A percentile compares a stretch with the other conserved stretches of the same genome.
These are phyloP conservation scores for Xylaria sp. DNA, from an alignment of 495 filamentous ascomycete genomes.

Conservation along the genomic window DNA sequence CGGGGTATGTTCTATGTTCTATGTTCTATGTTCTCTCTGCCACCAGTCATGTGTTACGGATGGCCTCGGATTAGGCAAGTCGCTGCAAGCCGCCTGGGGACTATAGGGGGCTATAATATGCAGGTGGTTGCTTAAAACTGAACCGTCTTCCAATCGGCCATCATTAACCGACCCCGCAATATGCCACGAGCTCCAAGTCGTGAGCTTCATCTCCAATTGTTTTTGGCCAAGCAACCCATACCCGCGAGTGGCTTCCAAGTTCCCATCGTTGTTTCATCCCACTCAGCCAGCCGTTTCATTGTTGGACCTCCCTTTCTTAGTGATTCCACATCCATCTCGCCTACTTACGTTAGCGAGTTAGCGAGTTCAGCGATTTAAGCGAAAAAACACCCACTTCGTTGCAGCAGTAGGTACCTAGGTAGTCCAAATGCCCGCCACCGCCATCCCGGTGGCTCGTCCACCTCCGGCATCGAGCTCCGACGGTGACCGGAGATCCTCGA, in stretches of 20 bases:
- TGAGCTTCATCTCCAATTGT: slow-evolving; percentile 29
- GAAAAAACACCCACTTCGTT: slow-evolving; percentile 3
- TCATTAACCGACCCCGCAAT: slow-evolving; percentile 25
- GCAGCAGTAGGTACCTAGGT: too few relatives aligned
- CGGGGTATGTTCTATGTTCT: too few relatives aligned
- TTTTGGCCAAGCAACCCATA: slow-evolving; percentile 1
- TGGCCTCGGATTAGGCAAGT: slow-evolving; percentile 21
- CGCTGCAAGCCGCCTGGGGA: slow-evolving; percentile 16
- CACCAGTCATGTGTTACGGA: slow-evolving; percentile 16
- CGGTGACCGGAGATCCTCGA: slow-evolving; percentile 9
- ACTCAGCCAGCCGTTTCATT: slow-evolving; percentile 15
- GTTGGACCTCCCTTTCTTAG: not conserved
- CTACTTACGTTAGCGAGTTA: too few relatives aligned
- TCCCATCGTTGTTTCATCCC: slow-evolving; percentile 23
- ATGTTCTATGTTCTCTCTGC: slow-evolving; percentile 1
- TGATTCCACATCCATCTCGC: not conserved
- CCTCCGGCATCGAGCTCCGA: slow-evolving; percentile 20
- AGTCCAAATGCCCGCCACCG: slow-evolving; percentile 21
- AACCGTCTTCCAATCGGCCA: slow-evolving; percentile 25
- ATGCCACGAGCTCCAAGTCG: slow-evolving; percentile 19
- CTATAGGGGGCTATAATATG: slow-evolving; percentile 21
- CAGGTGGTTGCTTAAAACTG: slow-evolving; percentile 20
- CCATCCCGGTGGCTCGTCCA: slow-evolving; percentile 17
- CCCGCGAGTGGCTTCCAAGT: slow-evolving; percentile 9
- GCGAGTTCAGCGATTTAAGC: slow-evolving; percentile 9